Percentiles rank a stretch among this genome's conserved stretches.
phyloP scores from a whole-genome alignment of 805 yeast species.

The Brettanomyces nanus region DNA sequence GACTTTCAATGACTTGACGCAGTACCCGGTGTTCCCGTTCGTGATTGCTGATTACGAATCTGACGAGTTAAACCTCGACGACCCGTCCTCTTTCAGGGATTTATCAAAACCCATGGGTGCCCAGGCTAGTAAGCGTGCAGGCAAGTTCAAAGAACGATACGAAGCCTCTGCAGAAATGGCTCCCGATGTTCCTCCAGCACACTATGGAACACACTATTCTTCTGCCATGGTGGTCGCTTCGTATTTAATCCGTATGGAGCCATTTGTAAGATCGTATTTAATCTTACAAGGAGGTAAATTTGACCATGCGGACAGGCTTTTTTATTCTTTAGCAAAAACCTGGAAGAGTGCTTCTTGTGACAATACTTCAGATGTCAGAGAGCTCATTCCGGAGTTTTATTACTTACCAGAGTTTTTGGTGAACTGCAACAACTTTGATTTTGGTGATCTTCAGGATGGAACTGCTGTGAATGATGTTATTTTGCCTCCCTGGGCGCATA shows the following conservation, averaged over 20 bases:
- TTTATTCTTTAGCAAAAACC: conserved; percentile 64
- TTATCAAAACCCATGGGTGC: conserved; percentile 90
- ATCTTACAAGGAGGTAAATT: conserved; percentile 80
- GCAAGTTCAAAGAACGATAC: conserved; percentile 60
- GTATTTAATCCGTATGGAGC: conserved; percentile 65
- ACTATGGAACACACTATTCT: conserved; percentile 89
- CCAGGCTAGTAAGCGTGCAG: conserved; percentile 52
- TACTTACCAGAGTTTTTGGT: conserved; percentile 70
- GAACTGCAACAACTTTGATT: conserved; percentile 57
- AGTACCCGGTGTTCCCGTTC: conserved; percentile 91
- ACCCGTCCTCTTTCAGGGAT: conserved; percentile 63
- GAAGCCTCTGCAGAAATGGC: conserved; percentile 57
- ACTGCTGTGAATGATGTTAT: conserved; percentile 48
- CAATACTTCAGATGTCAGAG: conserved; percentile 82
- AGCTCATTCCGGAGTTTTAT: conserved; percentile 79
- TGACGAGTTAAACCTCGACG: conserved; percentile 52
- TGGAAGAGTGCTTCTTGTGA: conserved; percentile 78
- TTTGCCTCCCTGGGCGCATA: conserved; percentile 79
- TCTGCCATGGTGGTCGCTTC: conserved; percentile 91
- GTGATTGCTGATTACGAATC: conserved; percentile 77
- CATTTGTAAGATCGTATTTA: conserved; percentile 73
- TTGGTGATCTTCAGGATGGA: conserved; percentile 65
- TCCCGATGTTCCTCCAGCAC: conserved; percentile 61
- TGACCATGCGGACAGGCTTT: conserved; percentile 81
- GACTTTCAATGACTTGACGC: conserved; percentile 82